Evolutionary conservation across 345 rosid genomes (phyloP).

Genomic region (Eucalyptus globulus): DNA sequence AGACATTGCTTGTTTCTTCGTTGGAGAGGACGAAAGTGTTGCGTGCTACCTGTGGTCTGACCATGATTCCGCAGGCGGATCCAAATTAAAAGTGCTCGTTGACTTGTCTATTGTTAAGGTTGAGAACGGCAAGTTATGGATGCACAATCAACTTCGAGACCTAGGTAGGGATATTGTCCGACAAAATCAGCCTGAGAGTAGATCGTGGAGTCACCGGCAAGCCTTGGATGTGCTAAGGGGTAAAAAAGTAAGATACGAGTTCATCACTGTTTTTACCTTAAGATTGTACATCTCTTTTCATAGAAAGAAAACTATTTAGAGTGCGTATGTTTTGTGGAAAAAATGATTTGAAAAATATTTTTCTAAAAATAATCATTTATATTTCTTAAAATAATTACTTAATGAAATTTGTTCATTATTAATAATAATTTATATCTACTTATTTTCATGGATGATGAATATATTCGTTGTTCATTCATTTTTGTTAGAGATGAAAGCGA

Average conservation of each 20-base stretch:
- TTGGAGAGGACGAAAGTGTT: background rate
- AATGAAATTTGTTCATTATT: background rate
- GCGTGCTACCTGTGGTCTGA: background rate
- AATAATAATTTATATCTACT: background rate
- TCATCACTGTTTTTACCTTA: background rate
- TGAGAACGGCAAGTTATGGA: background rate
- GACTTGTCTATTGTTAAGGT: background rate
- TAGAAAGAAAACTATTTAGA: accelerated
- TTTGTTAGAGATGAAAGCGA: background rate
- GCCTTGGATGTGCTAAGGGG: background rate
- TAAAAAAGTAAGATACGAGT: background rate
- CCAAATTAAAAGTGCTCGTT: background rate
- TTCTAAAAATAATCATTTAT: background rate
- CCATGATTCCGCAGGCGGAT: accelerated
- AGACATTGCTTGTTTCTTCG: background rate
- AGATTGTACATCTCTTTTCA: background rate
- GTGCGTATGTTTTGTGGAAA: background rate
- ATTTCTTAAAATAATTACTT: background rate
- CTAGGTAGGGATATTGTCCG: background rate
- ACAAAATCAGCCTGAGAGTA: too few relatives aligned
- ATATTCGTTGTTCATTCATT: background rate
- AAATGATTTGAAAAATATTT: background rate
- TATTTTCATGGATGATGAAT: accelerated
- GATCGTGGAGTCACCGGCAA: background rate
- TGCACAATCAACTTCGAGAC: background rate